Base-by-base conservation (phyloP, 2,329 filamentous ascomycete genomes). In the Colletotrichum paranaense region DNA sequence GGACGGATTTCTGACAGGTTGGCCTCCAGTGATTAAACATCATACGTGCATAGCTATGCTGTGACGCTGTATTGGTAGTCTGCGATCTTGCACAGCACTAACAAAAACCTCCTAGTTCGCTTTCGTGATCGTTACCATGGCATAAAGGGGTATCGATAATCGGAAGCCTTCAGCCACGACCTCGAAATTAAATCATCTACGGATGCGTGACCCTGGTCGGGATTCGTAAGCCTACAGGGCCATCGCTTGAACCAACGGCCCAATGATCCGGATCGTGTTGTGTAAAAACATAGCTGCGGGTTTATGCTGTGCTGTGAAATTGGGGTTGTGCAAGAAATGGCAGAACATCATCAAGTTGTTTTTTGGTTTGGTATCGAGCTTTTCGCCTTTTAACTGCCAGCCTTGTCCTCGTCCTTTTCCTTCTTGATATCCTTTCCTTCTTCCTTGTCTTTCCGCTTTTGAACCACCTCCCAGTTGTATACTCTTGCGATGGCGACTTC, bases 381-480 rank as follows among this genome's bases (percentile, higher is more conserved):
- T 53, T 59, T 46, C 38, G 24, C 1, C 38, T 78, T 72, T 78
- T 72, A 81, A 26, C 77, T 80, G 60, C 80, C 79, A 2, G 81
- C 77, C 75, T 82, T 80, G 62, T 81, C 80, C 38, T 80, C 79
- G 42, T 83, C 84, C 74, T 85, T 84, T 57, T 79, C 79, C 60
- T 83, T 83, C 72, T 83, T 80, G 62, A 82, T 80, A 56, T 80
- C 81, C 72, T 84, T 83, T 64, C 86, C 91, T 75, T 91, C 89
- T 52, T 93, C 92, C 82, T 95, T 97, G 74, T 98, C 95, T 87
- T 98, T 98, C 78, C 97, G 89, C 84, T 97, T 94, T 86, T 98
- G 94, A 56, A 96, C 94, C 5, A 99, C 95, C 80, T 99, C 97
- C 96, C 97, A 98, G 84, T 99, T 99, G 84, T 99, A 98, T n/a